Conservation (phyloP, 495 filamentous ascomycete species). For the Aspergillus panamensis region DNA sequence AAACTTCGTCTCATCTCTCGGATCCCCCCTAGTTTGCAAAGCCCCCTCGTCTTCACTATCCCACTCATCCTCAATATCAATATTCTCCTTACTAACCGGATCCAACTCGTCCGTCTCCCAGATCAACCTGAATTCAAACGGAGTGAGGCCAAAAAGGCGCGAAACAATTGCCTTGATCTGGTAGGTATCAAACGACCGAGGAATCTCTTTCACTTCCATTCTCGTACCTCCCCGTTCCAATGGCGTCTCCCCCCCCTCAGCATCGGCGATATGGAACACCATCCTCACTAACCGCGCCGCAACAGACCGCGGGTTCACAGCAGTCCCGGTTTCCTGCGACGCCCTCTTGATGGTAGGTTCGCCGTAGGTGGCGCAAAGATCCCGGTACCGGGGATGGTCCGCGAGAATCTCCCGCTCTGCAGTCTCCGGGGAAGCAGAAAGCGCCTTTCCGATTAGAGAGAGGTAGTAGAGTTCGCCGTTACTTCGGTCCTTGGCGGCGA, state of each 20-base stretch:
- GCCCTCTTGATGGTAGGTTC: conserved; percentile 53
- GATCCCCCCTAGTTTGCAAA: conserved; percentile 7
- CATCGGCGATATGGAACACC: conserved; percentile 52
- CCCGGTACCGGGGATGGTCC: conserved; percentile 64
- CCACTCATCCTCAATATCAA: conserved; percentile 58
- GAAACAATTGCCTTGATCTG: conserved; percentile 73
- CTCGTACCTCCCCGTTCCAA: background rate
- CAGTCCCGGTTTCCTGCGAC: conserved; percentile 18
- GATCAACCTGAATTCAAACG: conserved; percentile 61
- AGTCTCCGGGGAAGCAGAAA: conserved; percentile 56
- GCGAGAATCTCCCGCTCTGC: conserved; percentile 52
- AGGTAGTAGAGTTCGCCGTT: conserved; percentile 95
- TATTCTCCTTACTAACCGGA: conserved; percentile 54
- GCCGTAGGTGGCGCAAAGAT: conserved; percentile 71
- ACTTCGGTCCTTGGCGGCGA: conserved; percentile 66
- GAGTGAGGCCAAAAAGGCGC: conserved; percentile 60
- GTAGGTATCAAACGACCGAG: conserved; percentile 75
- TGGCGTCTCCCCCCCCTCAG: background rate
- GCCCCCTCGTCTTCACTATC: conserved; percentile 54
- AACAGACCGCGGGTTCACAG: conserved; percentile 61
- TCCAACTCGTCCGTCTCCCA: conserved; percentile 87
- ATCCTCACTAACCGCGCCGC: conserved; percentile 69
- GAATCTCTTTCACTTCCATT: conserved; percentile 54
- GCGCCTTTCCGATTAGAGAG: conserved; percentile 68
- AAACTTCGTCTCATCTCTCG: conserved; percentile 40